These are phyloP conservation scores for Aspergillus neoniger DNA, from an alignment of 2,329 filamentous ascomycete species.

Conservation along the genomic window DNA sequence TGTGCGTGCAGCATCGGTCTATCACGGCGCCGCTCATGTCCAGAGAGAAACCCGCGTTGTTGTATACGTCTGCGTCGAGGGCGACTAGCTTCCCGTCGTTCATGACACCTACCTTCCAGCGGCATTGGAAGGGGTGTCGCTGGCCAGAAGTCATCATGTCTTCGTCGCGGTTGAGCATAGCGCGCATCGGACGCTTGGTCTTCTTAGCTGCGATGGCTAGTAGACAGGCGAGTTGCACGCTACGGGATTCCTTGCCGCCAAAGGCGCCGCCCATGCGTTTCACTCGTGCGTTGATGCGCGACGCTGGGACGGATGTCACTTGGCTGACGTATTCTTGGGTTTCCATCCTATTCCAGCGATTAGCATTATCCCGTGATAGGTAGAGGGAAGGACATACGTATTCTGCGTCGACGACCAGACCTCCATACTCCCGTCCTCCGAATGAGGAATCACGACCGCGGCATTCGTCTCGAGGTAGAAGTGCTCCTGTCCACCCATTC, in stretches of 20 bases:
- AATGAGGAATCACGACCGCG: slow-evolving; percentile 74
- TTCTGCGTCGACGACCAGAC: slow-evolving; percentile 85
- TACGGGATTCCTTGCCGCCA: slow-evolving; percentile 82
- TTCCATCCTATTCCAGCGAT: slow-evolving; percentile 23
- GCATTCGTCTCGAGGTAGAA: slow-evolving; percentile 91
- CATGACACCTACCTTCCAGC: slow-evolving; percentile 59
- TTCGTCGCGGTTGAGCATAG: slow-evolving; percentile 86
- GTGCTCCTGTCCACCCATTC: slow-evolving; percentile 70
- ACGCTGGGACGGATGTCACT: slow-evolving; percentile 72
- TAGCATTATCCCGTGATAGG: background rate
- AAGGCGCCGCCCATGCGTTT: slow-evolving; percentile 86
- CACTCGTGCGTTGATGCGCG: slow-evolving; percentile 78
- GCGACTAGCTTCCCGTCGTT: slow-evolving; percentile 19
- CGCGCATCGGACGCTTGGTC: slow-evolving; percentile 71
- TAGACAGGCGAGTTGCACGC: slow-evolving; percentile 73
- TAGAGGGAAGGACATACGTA: slow-evolving; percentile 54
- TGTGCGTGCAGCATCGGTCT: slow-evolving; percentile 27
- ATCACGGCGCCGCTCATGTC: slow-evolving; percentile 29
- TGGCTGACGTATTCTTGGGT: slow-evolving; percentile 77
- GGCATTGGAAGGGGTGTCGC: slow-evolving; percentile 77
- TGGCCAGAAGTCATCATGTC: slow-evolving; percentile 84
- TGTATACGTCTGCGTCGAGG: slow-evolving; percentile 21
- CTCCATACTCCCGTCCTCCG: slow-evolving; percentile 85
- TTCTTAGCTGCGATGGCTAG: slow-evolving; percentile 79
- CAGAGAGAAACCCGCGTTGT: slow-evolving; percentile 24